Evolutionary conservation across 129 eudicot species (phyloP).

Genomic region (Tagetes patula): DNA sequence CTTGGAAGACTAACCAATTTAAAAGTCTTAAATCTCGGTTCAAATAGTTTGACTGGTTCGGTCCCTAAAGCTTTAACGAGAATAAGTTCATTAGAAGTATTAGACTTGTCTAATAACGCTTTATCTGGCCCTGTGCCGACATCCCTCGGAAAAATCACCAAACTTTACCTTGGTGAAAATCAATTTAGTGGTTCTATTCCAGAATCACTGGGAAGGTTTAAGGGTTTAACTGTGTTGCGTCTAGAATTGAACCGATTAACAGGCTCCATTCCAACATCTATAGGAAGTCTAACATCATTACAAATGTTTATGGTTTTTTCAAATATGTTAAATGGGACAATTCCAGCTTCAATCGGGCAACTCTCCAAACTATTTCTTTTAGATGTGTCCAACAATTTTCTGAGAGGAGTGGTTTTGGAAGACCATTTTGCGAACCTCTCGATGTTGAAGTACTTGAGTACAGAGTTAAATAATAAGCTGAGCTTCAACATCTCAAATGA

Average conservation of each 20-base stretch:
- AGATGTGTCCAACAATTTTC: conserved; percentile 15
- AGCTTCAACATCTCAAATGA: background rate
- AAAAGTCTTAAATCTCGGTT: background rate
- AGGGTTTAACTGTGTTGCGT: background rate
- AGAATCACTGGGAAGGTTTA: background rate
- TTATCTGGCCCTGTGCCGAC: background rate
- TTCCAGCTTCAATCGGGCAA: conserved; percentile 7
- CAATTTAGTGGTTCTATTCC: background rate
- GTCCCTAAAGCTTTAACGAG: background rate
- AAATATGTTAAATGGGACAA: conserved; percentile 13
- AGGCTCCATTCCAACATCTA: conserved; percentile 6
- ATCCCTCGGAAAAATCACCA: background rate
- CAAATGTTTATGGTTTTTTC: background rate
- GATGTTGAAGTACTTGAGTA: conserved; percentile 11
- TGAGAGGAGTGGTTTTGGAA: conserved; percentile 30
- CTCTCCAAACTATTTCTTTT: background rate
- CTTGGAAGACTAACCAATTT: background rate
- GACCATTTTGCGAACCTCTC: conserved; percentile 26
- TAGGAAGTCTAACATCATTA: conserved; percentile 4
- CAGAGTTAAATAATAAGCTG: background rate
- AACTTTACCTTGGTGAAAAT: background rate
- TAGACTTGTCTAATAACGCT: background rate
- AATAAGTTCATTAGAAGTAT: background rate
- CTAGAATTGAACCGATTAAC: background rate
- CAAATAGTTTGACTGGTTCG: background rate